A percentile compares a stretch with the other conserved stretches of the same genome.
phyloP scores from a whole-genome alignment of 2,329 filamentous ascomycete genomes.

The Pseudogymnoascus verrucosus region DNA sequence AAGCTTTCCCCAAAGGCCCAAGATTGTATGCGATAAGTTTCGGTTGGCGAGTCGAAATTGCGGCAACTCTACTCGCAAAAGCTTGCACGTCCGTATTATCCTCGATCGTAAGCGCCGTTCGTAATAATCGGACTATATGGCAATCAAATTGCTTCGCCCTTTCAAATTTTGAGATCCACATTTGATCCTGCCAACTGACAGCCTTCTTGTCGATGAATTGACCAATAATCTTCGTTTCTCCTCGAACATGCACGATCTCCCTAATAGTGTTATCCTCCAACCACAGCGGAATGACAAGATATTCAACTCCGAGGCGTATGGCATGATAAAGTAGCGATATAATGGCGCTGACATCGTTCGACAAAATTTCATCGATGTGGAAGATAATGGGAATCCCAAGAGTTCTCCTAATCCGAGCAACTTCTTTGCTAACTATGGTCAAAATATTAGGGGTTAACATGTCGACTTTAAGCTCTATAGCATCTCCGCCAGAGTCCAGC shows the following conservation, averaged over 20 bases:
- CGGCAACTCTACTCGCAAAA: background rate
- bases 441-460: constrained; percentile 44
- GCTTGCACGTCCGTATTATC: constrained; percentile 19
- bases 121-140: constrained; percentile 38
- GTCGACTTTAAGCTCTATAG: constrained; percentile 53
- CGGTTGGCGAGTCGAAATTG: background rate
- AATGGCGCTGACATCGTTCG: background rate
- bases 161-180: constrained; percentile 3
- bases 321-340: constrained; percentile 48
- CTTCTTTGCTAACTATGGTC: constrained; percentile 44
- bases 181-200: background rate
- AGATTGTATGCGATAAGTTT: constrained; percentile 46
- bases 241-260: background rate
- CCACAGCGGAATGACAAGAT: constrained; percentile 35
- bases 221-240: background rate
- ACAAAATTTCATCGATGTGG: constrained; percentile 40
- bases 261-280: background rate
- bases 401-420: constrained; percentile 49
- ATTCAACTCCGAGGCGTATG: constrained; percentile 58
- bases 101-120: constrained; percentile 30
- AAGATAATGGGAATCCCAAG: constrained; percentile 49
- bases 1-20: constrained; percentile 45
- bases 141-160: constrained; percentile 1
- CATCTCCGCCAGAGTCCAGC: constrained; percentile 51
- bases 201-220: background rate